Base-by-base conservation (phyloP, 139 green algal genomes). In the Picochlorum sp. region DNA sequence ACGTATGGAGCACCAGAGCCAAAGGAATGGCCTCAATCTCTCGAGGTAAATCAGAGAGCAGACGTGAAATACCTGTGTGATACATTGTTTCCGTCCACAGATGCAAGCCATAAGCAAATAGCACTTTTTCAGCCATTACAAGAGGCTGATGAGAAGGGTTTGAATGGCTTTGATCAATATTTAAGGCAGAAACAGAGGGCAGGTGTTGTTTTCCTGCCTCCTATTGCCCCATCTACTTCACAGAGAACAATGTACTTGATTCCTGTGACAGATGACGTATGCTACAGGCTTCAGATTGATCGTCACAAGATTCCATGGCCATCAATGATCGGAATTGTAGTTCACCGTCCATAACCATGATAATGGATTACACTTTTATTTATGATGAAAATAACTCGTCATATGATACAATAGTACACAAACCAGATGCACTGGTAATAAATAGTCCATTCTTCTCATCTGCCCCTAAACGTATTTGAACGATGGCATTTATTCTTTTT, bases 231-330 rank as follows among this genome's bases (percentile, higher is more conserved):
- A 15, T 13, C 44, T 10, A 26, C 21, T 26, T n/a, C 41, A 15
- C 62, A 66, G 61, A 51, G 70, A 45, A 49, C 45, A 15, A 34
- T 76, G 30, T 76, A 76, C 21, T 47, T 76, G 8, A 26, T 76
- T 14, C 70, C 70, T 2, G 30, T 67, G 0, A 71, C 32, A 0
- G 28, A 58, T 34, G 54, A 72, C 28, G 32, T 52, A 9, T 76
- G 70, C n/a, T 8, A 30, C 6, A 54, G 26, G n/a, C n/a, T 54
- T 20, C 47, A 54, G 16, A 21, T 54, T 20, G 11, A 54, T 54
- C 18, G 6, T 24, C 47, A 54, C 15, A 54, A 20, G 15, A 26
- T 54, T 54, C 47, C 18, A 54, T 26, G 47, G n/a, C 47, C 47
- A 24, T 20, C 47, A 20, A 54, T 54, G 47, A 54, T 54, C 10